Percentiles rank a stretch among this genome's conserved stretches.
These are phyloP conservation scores for Boletellus dicymbophilus DNA, from an alignment of 1,284 basidiomycete genomes.

Conservation along the genomic window DNA sequence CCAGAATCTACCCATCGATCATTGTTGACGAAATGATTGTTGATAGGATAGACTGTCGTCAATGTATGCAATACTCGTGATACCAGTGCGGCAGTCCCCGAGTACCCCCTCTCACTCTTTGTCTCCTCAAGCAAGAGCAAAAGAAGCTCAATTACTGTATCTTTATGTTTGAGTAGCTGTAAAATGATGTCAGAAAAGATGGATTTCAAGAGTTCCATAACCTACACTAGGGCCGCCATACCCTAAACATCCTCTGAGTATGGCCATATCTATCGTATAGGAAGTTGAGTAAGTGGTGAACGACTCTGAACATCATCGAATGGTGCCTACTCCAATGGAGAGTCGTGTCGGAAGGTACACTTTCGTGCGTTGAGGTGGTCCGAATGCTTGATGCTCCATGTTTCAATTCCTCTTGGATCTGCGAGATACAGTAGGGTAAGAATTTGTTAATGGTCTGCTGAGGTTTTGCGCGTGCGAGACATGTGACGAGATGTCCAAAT, in stretches of 20 bases:
- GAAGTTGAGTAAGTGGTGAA: conserved; percentile 6
- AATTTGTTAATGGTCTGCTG: conserved; percentile 80
- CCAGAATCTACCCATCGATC: conserved; percentile 82
- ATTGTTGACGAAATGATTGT: conserved; percentile 83
- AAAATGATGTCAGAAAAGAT: conserved; percentile 6
- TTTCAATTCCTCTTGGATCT: conserved; percentile 86
- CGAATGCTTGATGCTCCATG: conserved; percentile 92
- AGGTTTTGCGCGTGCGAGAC: conserved; percentile 81
- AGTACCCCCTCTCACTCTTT: conserved; percentile 90
- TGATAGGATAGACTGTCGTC: conserved; percentile 78
- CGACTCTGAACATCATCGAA: conserved; percentile 1
- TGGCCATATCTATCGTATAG: conserved; percentile 62
- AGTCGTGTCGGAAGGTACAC: conserved; percentile 87
- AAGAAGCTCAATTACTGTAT: conserved; percentile 71
- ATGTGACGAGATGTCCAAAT: conserved; percentile 88
- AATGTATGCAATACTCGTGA: conserved; percentile 80
- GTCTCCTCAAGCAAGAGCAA: conserved; percentile 75
- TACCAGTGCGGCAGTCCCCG: conserved; percentile 79
- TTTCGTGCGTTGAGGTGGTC: conserved; percentile 84
- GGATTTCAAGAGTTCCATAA: not conserved
- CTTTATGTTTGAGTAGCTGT: conserved; percentile 73
- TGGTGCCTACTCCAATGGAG: conserved; percentile 87
- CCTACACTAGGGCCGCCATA: conserved; percentile 68
- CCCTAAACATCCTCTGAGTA: conserved; percentile 78
- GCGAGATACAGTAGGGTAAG: conserved; percentile 77